Percentiles rank a stretch among this genome's conserved stretches.
These are phyloP conservation scores for Fusarium denticulatum DNA, from an alignment of 2,329 filamentous ascomycete genomes.

Conservation along the genomic window DNA sequence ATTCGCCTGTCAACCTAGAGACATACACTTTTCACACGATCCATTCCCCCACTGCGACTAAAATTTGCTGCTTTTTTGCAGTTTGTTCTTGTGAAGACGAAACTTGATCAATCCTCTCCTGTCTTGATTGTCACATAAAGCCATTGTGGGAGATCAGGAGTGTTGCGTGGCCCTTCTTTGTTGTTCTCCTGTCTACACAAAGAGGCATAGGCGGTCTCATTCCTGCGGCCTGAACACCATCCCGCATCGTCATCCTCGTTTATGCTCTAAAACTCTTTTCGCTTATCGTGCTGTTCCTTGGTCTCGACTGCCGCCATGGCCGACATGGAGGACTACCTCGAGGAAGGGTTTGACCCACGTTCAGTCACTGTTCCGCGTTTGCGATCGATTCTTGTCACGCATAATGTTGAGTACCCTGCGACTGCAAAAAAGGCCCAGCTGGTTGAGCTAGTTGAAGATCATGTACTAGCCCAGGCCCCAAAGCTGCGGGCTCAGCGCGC, in stretches of 20 bases:
- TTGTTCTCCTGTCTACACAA: slow-evolving; percentile 13
- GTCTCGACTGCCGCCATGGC: slow-evolving; percentile 59
- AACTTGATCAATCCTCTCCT: neutral
- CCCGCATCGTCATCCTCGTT: slow-evolving; percentile 21
- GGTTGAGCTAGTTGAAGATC: slow-evolving; percentile 81
- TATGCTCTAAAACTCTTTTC: slow-evolving; percentile 7
- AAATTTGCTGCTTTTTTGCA: slow-evolving; percentile 8
- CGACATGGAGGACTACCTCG: slow-evolving; percentile 83
- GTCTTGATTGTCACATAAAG: neutral
- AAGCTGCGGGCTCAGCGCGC: slow-evolving; percentile 80
- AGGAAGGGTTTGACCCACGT: slow-evolving; percentile 85
- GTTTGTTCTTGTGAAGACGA: neutral
- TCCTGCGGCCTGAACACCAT: slow-evolving; percentile 29
- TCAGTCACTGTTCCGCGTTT: slow-evolving; percentile 87
- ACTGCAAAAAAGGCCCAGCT: slow-evolving; percentile 93
- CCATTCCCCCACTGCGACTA: slow-evolving; percentile 33
- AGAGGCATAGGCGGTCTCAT: slow-evolving; percentile 11
- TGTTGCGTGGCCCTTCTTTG: slow-evolving; percentile 23
- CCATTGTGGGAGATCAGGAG: neutral
- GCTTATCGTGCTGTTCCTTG: slow-evolving; percentile 12
- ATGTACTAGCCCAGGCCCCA: slow-evolving; percentile 80
- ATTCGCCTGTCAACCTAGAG: slow-evolving; percentile 34
- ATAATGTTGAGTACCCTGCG: slow-evolving; percentile 85
- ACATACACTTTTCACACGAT: slow-evolving; percentile 26
- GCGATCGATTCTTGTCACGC: slow-evolving; percentile 88